phyloP scores from a whole-genome alignment of 2,329 filamentous ascomycete genomes.

The Blumeria graminis region DNA sequence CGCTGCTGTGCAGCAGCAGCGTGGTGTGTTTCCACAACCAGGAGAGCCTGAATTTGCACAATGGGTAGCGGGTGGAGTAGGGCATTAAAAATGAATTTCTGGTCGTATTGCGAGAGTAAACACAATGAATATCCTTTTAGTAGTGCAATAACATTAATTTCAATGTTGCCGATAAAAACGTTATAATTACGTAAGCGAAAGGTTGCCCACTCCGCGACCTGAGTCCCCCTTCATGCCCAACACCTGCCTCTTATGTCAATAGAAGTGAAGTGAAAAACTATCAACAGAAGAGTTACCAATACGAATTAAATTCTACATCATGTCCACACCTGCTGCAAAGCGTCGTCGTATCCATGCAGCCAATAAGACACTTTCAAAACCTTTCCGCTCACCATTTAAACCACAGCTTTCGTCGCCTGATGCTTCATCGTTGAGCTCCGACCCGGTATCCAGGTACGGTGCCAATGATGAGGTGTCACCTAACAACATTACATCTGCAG shows the following conservation, averaged over 20 bases:
- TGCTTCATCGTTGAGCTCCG: background rate
- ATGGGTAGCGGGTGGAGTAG: constrained; percentile 40
- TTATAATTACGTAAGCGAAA: no score
- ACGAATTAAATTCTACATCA: constrained; percentile 7
- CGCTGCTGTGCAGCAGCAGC: constrained; percentile 16
- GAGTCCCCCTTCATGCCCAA: no score
- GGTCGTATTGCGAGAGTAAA: background rate
- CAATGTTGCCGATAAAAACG: no score
- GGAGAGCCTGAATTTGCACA: constrained; percentile 43
- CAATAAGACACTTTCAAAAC: constrained; percentile 35
- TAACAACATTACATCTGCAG: background rate
- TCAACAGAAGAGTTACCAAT: no score
- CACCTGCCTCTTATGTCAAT: no score
- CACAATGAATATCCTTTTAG: background rate
- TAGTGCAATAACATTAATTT: background rate
- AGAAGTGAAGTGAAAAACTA: no score
- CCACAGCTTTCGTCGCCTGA: constrained; percentile 19
- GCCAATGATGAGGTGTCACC: background rate
- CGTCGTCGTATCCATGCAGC: constrained; percentile 36
- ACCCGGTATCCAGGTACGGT: background rate
- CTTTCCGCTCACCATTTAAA: constrained; percentile 47
- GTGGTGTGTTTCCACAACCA: constrained; percentile 38
- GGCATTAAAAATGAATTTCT: constrained; percentile 19
- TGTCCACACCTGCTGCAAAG: constrained; percentile 30
- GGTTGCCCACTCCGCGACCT: no score